Conservation (phyloP, 75 land plant species). For the Selaginella tamariscina region DNA sequence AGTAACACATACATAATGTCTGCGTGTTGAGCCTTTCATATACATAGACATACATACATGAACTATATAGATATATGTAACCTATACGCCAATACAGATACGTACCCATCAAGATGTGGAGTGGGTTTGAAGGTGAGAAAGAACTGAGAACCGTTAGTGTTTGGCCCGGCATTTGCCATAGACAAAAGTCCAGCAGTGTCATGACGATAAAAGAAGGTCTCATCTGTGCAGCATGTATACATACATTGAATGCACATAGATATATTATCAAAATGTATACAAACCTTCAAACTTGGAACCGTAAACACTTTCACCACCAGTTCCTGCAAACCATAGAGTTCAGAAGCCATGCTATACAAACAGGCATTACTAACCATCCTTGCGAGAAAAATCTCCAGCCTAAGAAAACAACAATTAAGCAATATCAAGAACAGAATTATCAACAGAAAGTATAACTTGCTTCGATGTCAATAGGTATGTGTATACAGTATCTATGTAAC, state of each 20-base stretch:
- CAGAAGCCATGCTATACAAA: neutral
- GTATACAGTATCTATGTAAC: too few relatives aligned
- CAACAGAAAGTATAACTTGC: too few relatives aligned
- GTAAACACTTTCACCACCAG: constrained; percentile 93
- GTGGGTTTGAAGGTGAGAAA: neutral
- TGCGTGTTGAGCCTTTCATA: too few relatives aligned
- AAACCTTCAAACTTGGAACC: constrained; percentile 78
- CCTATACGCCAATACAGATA: neutral
- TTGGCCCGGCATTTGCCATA: neutral
- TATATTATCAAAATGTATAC: neutral
- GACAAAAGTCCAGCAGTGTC: neutral
- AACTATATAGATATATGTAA: neutral
- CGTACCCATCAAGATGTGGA: neutral
- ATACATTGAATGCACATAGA: too few relatives aligned
- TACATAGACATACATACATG: too few relatives aligned
- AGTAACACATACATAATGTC: neutral
- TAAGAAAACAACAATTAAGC: neutral
- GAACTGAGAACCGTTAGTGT: neutral
- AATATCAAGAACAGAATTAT: neutral
- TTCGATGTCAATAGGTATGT: too few relatives aligned
- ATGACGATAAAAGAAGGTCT: neutral
- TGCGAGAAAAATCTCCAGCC: neutral
- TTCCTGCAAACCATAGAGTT: constrained; percentile 39
- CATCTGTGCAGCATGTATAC: neutral
- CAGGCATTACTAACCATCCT: neutral